phyloP scores from a whole-genome alignment of 2,329 filamentous ascomycete species.

The Phialophora tarda region DNA sequence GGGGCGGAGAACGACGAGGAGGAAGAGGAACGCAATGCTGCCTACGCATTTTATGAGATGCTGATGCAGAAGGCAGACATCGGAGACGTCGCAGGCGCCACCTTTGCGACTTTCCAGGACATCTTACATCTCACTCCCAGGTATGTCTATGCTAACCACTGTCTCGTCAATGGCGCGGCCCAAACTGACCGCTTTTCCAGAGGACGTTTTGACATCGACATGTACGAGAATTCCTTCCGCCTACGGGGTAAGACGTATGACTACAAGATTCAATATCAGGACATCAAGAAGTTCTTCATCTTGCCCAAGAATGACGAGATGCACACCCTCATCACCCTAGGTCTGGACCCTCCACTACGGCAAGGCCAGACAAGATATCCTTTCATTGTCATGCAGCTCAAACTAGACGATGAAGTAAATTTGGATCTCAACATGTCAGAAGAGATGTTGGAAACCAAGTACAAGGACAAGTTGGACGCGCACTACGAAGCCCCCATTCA shows the following conservation, averaged over 20 bases:
- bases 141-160: constrained; percentile 53
- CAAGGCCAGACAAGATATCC: constrained; percentile 98
- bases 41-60: constrained; percentile 96
- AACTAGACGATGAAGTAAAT: constrained; percentile 95
- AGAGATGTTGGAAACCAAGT: constrained; percentile 68
- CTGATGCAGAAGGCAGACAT: constrained; percentile 99
- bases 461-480: constrained; percentile 84
- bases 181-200: constrained; percentile 53
- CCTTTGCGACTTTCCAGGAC: constrained; percentile 95
- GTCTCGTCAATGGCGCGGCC: constrained; percentile 26
- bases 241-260: constrained; percentile 99
- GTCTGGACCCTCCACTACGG: constrained; percentile 89
- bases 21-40: constrained; percentile 89
- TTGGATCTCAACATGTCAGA: constrained; percentile 96
- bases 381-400: constrained; percentile 98
- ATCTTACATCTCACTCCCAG: constrained; percentile 95
- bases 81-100: constrained; percentile 97
- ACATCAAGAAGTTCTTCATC: constrained; percentile 98
- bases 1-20: constrained; percentile 69
- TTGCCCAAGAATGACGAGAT: constrained; percentile 98
- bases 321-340: constrained; percentile 92
- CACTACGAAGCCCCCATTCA: constrained; percentile 95
- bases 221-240: constrained; percentile 98
- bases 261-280: constrained; percentile 99
- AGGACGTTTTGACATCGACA: constrained; percentile 99